Percentiles rank a stretch among this genome's conserved stretches.
Evolutionary conservation across 192 early-diverging fungal species (phyloP).

Genomic region (Gigaspora rosea): DNA sequence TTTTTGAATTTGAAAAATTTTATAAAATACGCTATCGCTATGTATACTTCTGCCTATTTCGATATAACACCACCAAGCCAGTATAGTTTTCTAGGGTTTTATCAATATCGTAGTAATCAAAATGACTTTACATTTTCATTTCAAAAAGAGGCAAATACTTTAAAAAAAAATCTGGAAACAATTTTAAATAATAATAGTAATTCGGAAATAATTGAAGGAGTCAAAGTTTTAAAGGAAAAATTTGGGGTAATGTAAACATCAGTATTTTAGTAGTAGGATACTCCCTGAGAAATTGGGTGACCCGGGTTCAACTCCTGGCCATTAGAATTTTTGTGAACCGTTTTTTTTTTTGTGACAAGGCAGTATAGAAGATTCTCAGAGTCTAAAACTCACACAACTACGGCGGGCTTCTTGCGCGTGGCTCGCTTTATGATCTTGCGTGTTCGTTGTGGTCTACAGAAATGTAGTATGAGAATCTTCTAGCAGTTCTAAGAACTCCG

Average conservation of each 20-base stretch:
- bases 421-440: constrained; percentile 13
- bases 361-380: constrained; percentile 20
- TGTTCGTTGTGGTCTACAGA: constrained; percentile 15
- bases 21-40: too few species aligned
- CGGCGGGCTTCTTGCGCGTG: background rate
- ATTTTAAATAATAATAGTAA: constrained; percentile 22
- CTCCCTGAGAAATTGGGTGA: background rate
- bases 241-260: background rate
- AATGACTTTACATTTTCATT: constrained; percentile 16
- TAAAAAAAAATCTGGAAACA: constrained; percentile 16
- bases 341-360: constrained; percentile 18
- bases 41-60: constrained; percentile 6
- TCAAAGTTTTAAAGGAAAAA: background rate
- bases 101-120: constrained; percentile 1
- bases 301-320: background rate
- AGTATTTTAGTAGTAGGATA: too few species aligned
- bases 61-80: background rate
- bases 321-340: too few species aligned
- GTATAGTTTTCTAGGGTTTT: constrained; percentile 18
- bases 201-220: background rate
- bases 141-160: constrained; percentile 7
- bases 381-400: constrained; percentile 16
- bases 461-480: constrained; percentile 23
- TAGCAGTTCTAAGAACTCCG: constrained; percentile 13
- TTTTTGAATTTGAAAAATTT: too few species aligned